Evolutionary conservation across 106 monocot genomes (phyloP).

Genomic region (Dendrobium huoshanense): DNA sequence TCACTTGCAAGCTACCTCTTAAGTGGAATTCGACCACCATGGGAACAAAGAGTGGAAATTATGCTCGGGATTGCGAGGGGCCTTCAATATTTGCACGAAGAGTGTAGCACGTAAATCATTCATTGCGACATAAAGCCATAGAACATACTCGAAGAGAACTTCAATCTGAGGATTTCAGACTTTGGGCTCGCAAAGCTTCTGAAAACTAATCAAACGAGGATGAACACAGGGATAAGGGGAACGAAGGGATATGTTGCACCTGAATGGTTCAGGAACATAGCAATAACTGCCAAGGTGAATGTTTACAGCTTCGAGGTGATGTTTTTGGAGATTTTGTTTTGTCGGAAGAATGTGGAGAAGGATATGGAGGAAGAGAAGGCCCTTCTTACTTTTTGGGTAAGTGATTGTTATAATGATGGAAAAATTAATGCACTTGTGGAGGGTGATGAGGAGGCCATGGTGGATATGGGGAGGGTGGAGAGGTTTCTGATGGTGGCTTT

Average conservation of each 20-base stretch:
- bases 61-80: conserved; percentile 48
- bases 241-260: conserved; percentile 63
- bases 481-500: conserved; percentile 30
- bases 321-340: conserved; percentile 53
- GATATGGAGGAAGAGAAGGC: conserved; percentile 17
- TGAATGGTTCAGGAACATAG: conserved; percentile 39
- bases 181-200: conserved; percentile 56
- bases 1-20: too few relatives aligned
- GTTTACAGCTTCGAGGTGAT: conserved; percentile 78
- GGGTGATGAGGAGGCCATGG: conserved; percentile 22
- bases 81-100: conserved; percentile 48
- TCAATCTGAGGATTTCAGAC: conserved; percentile 36
- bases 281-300: conserved; percentile 47
- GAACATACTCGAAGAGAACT: conserved; percentile 48
- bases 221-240: conserved; percentile 37
- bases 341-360: conserved; percentile 27
- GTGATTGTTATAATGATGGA: conserved; percentile 10
- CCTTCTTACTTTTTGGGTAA: conserved; percentile 28
- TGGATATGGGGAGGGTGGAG: conserved; percentile 21
- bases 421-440: conserved; percentile 40
- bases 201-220: conserved; percentile 28
- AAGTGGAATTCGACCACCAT: not conserved
- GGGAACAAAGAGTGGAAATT: conserved; percentile 25
- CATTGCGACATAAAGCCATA: conserved; percentile 58
- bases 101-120: conserved; percentile 30